Evolutionary conservation across 768 basidiomycete species (phyloP), one percentile per base, ranked within the genome.

Genomic region (Phlegmacium glaucopus): DNA sequence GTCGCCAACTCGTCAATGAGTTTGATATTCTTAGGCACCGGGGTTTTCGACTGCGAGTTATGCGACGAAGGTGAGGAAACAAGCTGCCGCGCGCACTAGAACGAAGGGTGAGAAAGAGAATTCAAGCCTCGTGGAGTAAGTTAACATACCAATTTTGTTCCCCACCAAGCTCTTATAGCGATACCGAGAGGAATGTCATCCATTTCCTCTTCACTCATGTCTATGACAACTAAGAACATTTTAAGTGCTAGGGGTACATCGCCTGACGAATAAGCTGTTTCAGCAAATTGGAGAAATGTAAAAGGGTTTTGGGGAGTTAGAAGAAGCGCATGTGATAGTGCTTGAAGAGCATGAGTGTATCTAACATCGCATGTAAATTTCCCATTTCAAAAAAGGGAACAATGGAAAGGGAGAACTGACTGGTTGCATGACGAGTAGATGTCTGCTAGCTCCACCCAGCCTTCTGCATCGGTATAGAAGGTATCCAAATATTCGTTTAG

Each of bases 261-360:
- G 2, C 77, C 79, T 0, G 82, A 74, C 0, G 90, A 89, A 60
- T 89, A 93, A 0, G 90, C 90, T 8, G 87, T 92, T 65, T 96
- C 93, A 0, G 91, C 93, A 41, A 83, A 85, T 53, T 86, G 85
- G n/a, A 94, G 76, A 48, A 83, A 77, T 32, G 87, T 83, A 58
- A 91, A 88, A 0, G 90, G 87, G 57, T 93, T 94, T 54, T 94
- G 90, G 0, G 93, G 90, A 2, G 83, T 78, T 26, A 96, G 77
- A 26, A 93, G 72, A 37, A 94, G 75, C 6, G 80, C 85, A 66
- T 96, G 92, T 9, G 87, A 84, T 4, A 94, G 72, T 0, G 90
- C 76, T 61, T 90, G 80, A 1, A 93, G 71, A 0, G 92, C 80
- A 37, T 69, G 72, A 1, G 78, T 74, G 60, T 93, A 92, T 59